A percentile compares a stretch with the other conserved stretches of the same genome.
Evolutionary conservation across 495 filamentous ascomycete genomes (phyloP).

Genomic region (Aspergillus leporis): DNA sequence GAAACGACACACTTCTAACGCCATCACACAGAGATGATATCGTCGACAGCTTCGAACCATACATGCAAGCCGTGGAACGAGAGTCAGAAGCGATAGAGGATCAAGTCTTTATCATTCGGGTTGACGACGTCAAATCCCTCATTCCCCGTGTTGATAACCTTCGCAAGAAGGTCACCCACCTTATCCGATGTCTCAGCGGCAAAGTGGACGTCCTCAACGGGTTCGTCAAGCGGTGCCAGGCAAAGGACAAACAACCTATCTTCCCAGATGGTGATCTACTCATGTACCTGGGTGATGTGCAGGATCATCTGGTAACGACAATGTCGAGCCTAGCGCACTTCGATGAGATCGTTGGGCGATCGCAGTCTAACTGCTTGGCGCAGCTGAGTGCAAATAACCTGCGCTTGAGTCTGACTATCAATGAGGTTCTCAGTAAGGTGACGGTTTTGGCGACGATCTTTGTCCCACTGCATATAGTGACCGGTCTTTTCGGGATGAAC

Average conservation of each 20-base stretch:
- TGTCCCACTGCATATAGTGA: slow-evolving; percentile 87
- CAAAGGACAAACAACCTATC: slow-evolving; percentile 73
- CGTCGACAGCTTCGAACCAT: slow-evolving; percentile 85
- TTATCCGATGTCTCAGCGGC: slow-evolving; percentile 82
- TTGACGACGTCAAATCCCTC: slow-evolving; percentile 77
- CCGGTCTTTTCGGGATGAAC: slow-evolving; percentile 96
- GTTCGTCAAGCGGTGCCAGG: slow-evolving; percentile 94
- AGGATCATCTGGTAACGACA: slow-evolving; percentile 98
- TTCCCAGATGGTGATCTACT: slow-evolving; percentile 88
- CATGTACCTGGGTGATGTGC: slow-evolving; percentile 89
- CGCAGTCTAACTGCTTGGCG: slow-evolving; percentile 88
- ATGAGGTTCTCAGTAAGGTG: slow-evolving; percentile 80
- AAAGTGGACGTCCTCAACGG: slow-evolving; percentile 94
- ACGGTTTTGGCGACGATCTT: slow-evolving; percentile 92
- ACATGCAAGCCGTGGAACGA: slow-evolving; percentile 70
- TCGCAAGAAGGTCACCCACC: slow-evolving; percentile 87
- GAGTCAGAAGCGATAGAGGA: slow-evolving; percentile 92
- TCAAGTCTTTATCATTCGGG: slow-evolving; percentile 79
- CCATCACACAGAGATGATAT: slow-evolving; percentile 74
- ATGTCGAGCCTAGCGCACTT: slow-evolving; percentile 85
- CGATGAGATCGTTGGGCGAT: slow-evolving; percentile 88
- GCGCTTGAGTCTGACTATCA: slow-evolving; percentile 69
- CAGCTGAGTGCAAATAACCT: slow-evolving; percentile 87
- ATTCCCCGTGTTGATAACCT: slow-evolving; percentile 79
- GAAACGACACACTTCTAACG: slow-evolving; percentile 17